A percentile compares a stretch with the other conserved stretches of the same genome.
Conservation (phyloP, 257 asterid species). For the Nicotiana knightiana region DNA sequence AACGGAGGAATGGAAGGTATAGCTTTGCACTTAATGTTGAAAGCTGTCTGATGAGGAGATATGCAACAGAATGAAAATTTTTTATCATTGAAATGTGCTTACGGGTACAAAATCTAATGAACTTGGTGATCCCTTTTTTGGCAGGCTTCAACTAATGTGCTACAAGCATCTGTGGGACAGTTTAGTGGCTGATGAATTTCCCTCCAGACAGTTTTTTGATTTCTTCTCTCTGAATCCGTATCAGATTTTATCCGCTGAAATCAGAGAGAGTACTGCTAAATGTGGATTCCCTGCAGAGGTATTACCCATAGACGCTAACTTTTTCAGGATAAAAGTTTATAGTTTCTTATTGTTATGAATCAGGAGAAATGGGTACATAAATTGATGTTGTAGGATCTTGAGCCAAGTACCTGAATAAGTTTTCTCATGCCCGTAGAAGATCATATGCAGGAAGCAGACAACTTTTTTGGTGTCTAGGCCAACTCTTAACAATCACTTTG, state of each 20-base stretch:
- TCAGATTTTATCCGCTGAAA: constrained; percentile 43
- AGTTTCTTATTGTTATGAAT: neutral
- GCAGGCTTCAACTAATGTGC: constrained; percentile 95
- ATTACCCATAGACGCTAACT: neutral
- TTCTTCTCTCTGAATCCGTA: constrained; percentile 74
- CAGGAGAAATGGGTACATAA: neutral
- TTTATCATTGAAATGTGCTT: neutral
- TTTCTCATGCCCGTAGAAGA: neutral
- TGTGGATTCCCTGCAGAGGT: constrained; percentile 79
- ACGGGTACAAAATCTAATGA: neutral
- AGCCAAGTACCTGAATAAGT: neutral
- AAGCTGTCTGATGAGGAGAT: constrained; percentile 3
- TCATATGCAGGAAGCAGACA: neutral
- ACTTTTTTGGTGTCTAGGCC: neutral
- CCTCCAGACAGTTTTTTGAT: constrained; percentile 48
- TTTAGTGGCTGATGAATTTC: constrained; percentile 56
- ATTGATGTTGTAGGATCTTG: neutral
- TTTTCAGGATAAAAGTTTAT: neutral
- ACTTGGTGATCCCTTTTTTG: constrained; percentile 2
- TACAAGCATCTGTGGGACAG: constrained; percentile 89
- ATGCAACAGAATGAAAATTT: neutral
- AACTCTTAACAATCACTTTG: neutral
- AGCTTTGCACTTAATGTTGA: neutral
- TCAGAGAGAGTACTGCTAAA: constrained; percentile 49
- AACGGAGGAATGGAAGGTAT: constrained; percentile 88